A percentile compares a stretch with the other conserved stretches of the same genome.
Evolutionary conservation across 306 rosid genomes (phyloP).

Genomic region (Vigna radiata): DNA sequence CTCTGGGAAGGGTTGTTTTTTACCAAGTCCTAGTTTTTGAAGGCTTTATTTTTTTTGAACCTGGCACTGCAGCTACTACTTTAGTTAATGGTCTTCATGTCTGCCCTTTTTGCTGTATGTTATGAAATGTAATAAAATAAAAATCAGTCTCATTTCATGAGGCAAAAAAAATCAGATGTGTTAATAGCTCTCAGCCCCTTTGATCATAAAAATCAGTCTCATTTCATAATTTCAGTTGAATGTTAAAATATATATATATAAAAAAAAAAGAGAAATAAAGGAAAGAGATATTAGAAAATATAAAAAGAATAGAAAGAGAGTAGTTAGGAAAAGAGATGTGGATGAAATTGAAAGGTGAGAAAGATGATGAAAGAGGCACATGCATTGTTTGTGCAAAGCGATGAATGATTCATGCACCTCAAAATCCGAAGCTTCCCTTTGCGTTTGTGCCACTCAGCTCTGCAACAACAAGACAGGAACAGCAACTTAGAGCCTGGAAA

Average conservation of each 20-base stretch:
- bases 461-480: slow-evolving; percentile 18
- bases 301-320: too few relatives aligned
- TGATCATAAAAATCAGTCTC: too few relatives aligned
- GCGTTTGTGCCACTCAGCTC: background rate
- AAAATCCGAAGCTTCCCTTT: slow-evolving; percentile 38
- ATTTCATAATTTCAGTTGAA: too few relatives aligned
- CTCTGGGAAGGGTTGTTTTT: slow-evolving; percentile 60
- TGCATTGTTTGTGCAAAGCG: slow-evolving; percentile 38
- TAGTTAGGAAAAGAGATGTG: too few relatives aligned
- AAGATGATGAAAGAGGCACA: slow-evolving; percentile 21
- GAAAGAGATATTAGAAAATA: too few relatives aligned
- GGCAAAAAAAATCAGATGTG: background rate
- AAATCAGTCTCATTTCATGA: slow-evolving; percentile 38
- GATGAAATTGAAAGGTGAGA: too few relatives aligned
- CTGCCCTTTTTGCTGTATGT: slow-evolving; percentile 63
- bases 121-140: slow-evolving; percentile 56
- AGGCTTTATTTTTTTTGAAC: slow-evolving; percentile 68
- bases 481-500: slow-evolving; percentile 17
- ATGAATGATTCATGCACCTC: slow-evolving; percentile 34
- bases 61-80: slow-evolving; percentile 50
- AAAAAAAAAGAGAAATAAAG: too few relatives aligned
- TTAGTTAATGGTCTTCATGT: slow-evolving; percentile 43
- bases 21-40: slow-evolving; percentile 67
- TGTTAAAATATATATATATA: too few relatives aligned
- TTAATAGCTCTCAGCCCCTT: background rate